A percentile compares a stretch with the other conserved stretches of the same genome.
phyloP scores from a whole-genome alignment of 164 flowering plant species.

The Magnolia kwangsiensis region DNA sequence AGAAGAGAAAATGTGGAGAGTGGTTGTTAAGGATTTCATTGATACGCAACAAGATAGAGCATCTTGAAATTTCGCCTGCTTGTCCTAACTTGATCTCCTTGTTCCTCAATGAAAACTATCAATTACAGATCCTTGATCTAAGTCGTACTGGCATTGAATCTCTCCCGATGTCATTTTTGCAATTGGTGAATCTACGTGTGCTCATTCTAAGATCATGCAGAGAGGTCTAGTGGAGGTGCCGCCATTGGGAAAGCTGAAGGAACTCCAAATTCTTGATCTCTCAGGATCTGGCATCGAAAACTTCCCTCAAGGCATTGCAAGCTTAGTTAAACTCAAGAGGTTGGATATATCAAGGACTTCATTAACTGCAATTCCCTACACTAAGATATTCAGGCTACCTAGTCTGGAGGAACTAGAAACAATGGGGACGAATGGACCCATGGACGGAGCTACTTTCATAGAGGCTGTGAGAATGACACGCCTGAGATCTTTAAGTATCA shows the following conservation, averaged over 20 bases:
- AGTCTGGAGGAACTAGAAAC: neutral
- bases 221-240: neutral
- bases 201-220: neutral
- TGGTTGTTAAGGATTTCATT: neutral
- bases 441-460: neutral
- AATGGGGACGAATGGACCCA: neutral
- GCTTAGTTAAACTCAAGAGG: constrained; percentile 3
- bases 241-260: neutral
- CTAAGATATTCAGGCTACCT: neutral
- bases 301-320: neutral
- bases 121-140: constrained; percentile 2
- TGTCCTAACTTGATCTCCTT: constrained; percentile 1
- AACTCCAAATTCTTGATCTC: constrained; percentile 9
- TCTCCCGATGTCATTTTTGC: neutral
- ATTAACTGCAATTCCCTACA: neutral
- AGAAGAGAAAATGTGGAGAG: neutral
- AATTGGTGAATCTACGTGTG: neutral
- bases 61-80: neutral
- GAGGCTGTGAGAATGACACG: neutral
- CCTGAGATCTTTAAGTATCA: neutral
- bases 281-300: neutral
- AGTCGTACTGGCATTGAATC: neutral
- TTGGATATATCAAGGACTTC: neutral
- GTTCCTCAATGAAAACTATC: neutral
- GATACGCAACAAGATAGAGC: neutral